Evolutionary conservation across 352 stramenopile species (phyloP).

Genomic region (Phytophthora sojae): DNA sequence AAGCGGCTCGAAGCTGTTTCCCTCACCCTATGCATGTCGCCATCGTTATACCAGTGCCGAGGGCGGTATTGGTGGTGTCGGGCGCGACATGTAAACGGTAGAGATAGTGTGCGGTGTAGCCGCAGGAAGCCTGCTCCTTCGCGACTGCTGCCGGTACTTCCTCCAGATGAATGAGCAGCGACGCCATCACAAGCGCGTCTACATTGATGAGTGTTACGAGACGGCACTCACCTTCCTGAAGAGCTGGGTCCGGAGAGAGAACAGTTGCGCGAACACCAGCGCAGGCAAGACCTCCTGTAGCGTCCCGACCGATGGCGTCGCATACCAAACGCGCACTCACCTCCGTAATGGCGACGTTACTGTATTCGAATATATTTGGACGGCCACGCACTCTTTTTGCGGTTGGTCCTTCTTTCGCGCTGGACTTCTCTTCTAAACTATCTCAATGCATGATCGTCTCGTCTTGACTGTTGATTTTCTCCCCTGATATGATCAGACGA

Average conservation of each 20-base stretch:
- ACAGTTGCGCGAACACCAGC: slow-evolving; percentile 10
- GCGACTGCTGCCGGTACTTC: not conserved
- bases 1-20: not conserved
- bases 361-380: slow-evolving; percentile 6
- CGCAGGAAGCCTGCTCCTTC: not conserved
- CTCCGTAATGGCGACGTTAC: not conserved
- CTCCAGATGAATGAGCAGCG: not conserved
- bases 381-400: not conserved
- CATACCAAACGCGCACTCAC: not conserved
- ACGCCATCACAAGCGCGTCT: not conserved
- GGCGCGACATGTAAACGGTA: not conserved
- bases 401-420: not conserved
- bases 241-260: not conserved
- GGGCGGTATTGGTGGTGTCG: not conserved
- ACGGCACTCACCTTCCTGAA: not conserved
- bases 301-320: slow-evolving; percentile 4
- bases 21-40: not conserved
- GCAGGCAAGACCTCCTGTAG: not conserved
- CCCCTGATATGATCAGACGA: not conserved
- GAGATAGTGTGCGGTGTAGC: not conserved
- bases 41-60: not conserved
- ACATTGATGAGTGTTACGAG: not conserved
- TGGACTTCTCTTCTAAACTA: not conserved
- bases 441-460: slow-evolving; percentile 6
- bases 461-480: slow-evolving; percentile 4